Evolutionary conservation across 768 basidiomycete species (phyloP).

Genomic region (Cubamyces sp.): DNA sequence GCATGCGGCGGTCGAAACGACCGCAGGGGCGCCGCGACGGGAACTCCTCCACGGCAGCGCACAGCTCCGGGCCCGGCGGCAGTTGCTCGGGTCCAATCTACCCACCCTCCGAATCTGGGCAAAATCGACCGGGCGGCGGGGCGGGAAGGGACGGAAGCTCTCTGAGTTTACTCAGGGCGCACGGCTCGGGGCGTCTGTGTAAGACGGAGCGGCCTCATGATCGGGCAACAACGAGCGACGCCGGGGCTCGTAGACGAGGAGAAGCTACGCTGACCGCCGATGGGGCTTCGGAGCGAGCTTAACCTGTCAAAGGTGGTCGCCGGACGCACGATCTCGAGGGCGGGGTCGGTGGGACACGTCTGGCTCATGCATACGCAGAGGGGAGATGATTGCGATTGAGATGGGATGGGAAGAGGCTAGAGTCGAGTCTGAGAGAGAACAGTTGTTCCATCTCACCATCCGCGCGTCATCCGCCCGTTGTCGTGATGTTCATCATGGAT

Average conservation of each 20-base stretch:
- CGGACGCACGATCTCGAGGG: not conserved
- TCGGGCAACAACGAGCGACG: not conserved
- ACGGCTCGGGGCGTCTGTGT: too few relatives aligned
- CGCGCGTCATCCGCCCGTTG: constrained; percentile 6
- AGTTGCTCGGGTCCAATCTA: too few relatives aligned
- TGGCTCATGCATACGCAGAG: not conserved
- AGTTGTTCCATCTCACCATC: constrained; percentile 8
- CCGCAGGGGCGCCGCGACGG: too few relatives aligned
- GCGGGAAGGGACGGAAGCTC: too few relatives aligned
- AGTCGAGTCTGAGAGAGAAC: not conserved
- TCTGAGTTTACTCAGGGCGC: too few relatives aligned
- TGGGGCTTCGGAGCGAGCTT: not conserved
- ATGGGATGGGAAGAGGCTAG: not conserved
- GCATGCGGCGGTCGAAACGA: not conserved
- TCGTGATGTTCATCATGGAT: constrained; percentile 24
- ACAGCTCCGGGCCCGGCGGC: too few relatives aligned
- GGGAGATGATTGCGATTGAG: not conserved
- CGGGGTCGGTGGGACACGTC: not conserved
- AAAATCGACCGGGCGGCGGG: too few relatives aligned
- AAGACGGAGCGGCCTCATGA: not conserved
- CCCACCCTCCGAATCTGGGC: too few relatives aligned
- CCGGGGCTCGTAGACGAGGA: not conserved
- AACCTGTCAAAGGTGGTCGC: not conserved
- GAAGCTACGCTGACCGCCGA: not conserved
- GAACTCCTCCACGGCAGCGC: too few relatives aligned